Percentiles rank a stretch among this genome's conserved stretches.
phyloP scores from a whole-genome alignment of 2,329 filamentous ascomycete species.

The Aspergillus niger region DNA sequence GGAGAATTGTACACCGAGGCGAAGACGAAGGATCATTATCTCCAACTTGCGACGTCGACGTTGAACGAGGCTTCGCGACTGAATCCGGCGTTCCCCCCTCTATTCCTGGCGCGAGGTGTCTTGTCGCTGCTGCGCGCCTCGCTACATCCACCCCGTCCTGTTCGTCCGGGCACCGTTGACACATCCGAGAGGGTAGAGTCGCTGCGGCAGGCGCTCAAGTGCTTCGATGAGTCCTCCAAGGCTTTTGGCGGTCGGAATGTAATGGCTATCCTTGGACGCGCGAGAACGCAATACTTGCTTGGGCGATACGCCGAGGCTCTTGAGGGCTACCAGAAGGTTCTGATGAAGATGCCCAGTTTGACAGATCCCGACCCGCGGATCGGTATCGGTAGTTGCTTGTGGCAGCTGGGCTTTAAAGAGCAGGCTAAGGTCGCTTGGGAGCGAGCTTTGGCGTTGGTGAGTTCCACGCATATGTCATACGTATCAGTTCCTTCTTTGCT shows the following conservation, averaged over 20 bases:
- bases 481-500: not conserved
- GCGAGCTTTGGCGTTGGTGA: slow-evolving; percentile 74
- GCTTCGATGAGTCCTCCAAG: slow-evolving; percentile 90
- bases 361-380: slow-evolving; percentile 93
- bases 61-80: slow-evolving; percentile 95
- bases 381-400: slow-evolving; percentile 94
- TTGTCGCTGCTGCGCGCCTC: slow-evolving; percentile 86
- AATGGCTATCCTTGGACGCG: slow-evolving; percentile 87
- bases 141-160: slow-evolving; percentile 71
- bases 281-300: slow-evolving; percentile 81
- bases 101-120: slow-evolving; percentile 89
- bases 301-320: slow-evolving; percentile 84
- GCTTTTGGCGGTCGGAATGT: slow-evolving; percentile 85
- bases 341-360: slow-evolving; percentile 82
- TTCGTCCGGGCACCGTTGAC: slow-evolving; percentile 64
- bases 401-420: slow-evolving; percentile 93
- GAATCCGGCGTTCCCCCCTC: slow-evolving; percentile 86
- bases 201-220: slow-evolving; percentile 81
- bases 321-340: slow-evolving; percentile 80
- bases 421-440: slow-evolving; percentile 92
- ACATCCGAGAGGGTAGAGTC: slow-evolving; percentile 73
- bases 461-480: slow-evolving; percentile 8
- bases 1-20: slow-evolving; percentile 67
- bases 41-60: slow-evolving; percentile 84
- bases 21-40: slow-evolving; percentile 90